These are phyloP conservation scores for Arthrobotrys sphaeroides DNA, from an alignment of 2,329 filamentous ascomycete genomes.

Conservation along the genomic window DNA sequence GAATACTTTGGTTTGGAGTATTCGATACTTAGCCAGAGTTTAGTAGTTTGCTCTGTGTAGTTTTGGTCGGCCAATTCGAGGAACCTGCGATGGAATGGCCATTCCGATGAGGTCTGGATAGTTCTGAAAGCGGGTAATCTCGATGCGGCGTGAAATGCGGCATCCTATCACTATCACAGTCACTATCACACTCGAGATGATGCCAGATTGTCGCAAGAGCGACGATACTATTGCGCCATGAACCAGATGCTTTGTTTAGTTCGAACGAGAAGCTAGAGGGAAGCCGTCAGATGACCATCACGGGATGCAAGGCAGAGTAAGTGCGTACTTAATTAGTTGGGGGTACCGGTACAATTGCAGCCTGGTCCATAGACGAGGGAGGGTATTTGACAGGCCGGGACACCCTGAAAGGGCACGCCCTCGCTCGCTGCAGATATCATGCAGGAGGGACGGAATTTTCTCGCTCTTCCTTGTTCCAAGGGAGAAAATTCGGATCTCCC, in stretches of 20 bases:
- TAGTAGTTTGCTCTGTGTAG: no score
- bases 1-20: background rate
- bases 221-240: slow-evolving; percentile 18
- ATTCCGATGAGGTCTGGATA: slow-evolving; percentile 2
- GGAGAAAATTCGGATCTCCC: background rate
- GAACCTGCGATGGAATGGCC: background rate
- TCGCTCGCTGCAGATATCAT: slow-evolving; percentile 14
- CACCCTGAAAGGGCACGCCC: slow-evolving; percentile 21
- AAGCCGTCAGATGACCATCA: slow-evolving; percentile 11
- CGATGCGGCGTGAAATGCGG: slow-evolving; percentile 1
- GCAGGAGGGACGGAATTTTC: slow-evolving; percentile 3
- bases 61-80: no score
- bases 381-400: slow-evolving; percentile 44
- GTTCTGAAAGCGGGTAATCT: slow-evolving; percentile 8
- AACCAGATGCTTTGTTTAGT: no score
- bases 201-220: slow-evolving; percentile 12
- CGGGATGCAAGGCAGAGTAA: background rate
- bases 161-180: slow-evolving; percentile 13
- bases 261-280: background rate
- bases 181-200: background rate
- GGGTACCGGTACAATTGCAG: background rate
- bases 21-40: background rate
- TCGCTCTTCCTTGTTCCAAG: background rate
- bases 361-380: background rate
- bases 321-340: no score